These are phyloP conservation scores for Paraphaeosphaeria minitans DNA, from an alignment of 2,329 filamentous ascomycete species.

Conservation along the genomic window DNA sequence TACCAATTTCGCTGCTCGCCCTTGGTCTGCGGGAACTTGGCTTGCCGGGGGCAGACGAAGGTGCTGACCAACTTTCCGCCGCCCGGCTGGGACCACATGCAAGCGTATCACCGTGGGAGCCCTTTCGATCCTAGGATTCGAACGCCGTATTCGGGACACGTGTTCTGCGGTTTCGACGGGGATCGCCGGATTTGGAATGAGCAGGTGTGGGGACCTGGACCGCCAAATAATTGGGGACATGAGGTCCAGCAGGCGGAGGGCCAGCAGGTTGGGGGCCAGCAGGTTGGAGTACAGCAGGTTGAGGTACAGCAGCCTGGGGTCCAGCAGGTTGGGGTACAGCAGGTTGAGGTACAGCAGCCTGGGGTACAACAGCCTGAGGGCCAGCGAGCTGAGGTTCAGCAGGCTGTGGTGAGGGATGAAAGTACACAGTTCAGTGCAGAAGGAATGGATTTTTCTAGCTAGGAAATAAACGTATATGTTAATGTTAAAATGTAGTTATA, in stretches of 20 bases:
- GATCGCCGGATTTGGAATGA: not conserved
- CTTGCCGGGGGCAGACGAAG: not conserved
- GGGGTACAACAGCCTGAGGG: too few relatives aligned
- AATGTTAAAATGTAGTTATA: too few relatives aligned
- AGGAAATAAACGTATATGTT: too few relatives aligned
- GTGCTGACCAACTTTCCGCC: not conserved
- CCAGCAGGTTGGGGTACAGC: too few relatives aligned
- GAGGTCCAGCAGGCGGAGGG: too few relatives aligned
- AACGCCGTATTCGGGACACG: not conserved
- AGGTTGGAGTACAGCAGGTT: not conserved
- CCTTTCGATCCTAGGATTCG: not conserved
- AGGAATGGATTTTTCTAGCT: too few relatives aligned
- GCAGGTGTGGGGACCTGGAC: not conserved
- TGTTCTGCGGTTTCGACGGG: not conserved
- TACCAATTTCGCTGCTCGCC: not conserved
- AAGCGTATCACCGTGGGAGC: not conserved
- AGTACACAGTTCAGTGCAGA: too few relatives aligned
- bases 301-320: too few relatives aligned
- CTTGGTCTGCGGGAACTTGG: not conserved
- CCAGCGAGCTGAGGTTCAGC: too few relatives aligned
- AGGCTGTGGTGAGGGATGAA: too few relatives aligned
- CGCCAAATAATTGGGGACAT: not conserved
- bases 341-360: too few relatives aligned
- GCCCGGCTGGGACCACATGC: not conserved
- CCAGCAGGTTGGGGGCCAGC: too few relatives aligned